Base-by-base conservation (phyloP, 345 rosid species). In the Turritis glabra region DNA sequence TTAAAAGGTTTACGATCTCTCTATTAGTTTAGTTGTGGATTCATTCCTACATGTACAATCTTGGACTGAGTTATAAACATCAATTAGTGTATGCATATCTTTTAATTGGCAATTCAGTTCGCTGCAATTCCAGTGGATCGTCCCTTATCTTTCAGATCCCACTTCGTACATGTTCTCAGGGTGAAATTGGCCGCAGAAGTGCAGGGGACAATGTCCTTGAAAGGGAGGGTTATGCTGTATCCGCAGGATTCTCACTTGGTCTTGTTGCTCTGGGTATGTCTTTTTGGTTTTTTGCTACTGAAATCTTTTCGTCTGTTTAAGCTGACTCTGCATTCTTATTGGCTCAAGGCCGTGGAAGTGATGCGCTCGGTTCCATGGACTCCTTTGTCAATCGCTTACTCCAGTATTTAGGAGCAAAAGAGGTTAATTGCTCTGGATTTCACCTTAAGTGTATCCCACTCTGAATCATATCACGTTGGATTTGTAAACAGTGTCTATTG, bases 201-300 rank as follows among this genome's bases (percentile, higher is more conserved):
- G 89, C 90, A 61, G 99, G 99, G 69, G 99, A 94, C 79, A 94
- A 94, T 77, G 99, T 92, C 54, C 99, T 91, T 82, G 99, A 94
- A 82, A 88, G 99, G 84, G 99, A 94, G 84, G 99, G 97, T 41
- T 88, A 94, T 89, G 97, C 96, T 77, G 93, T 90, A 77, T 87
- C 99, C 82, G 97, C 99, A n/a, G 99, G 99, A 76, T 90, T 91
- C 82, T 75, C 99, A 44, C 75, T 94, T 80, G 99, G 99, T 81
- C 97, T 94, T 79, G 96, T 92, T 68, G 92, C 97, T 55, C 74
- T 94, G 82, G 99, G 99, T 94, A 87, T 59, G 86, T 50, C 53
- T 52, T 50, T 30, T 79, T 73, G 29, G 17, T 61, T 48, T 56
- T 23, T 29, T 58, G 73, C 48, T 72, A 64, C 35, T 35, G 61